Conservation (phyloP, 257 asterid species). For the Phtheirospermum japonicum region DNA sequence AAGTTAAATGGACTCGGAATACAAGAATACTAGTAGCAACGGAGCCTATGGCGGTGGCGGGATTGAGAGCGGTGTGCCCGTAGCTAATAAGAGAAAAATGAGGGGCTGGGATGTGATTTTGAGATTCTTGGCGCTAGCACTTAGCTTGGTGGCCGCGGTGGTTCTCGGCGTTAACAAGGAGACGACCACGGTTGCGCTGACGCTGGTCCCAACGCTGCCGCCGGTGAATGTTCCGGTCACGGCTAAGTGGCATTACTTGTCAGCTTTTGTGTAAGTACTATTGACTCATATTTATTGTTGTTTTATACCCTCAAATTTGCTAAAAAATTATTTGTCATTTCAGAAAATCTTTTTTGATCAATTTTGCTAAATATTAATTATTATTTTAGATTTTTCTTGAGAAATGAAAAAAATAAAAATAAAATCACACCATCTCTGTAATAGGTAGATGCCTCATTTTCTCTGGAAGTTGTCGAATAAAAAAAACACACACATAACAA, state of each 20-base stretch:
- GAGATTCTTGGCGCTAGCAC: conserved; percentile 48
- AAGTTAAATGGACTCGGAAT: conserved; percentile 35
- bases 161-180: conserved; percentile 53
- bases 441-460: no score
- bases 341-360: neutral
- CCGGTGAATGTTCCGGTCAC: conserved; percentile 48
- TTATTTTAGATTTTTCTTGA: no score
- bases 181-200: conserved; percentile 37
- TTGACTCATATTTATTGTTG: no score
- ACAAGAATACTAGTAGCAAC: conserved; percentile 18
- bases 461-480: no score
- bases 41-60: conserved; percentile 27
- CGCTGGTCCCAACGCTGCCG: conserved; percentile 47
- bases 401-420: no score
- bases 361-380: no score
- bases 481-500: no score
- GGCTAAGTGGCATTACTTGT: conserved; percentile 60
- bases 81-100: conserved; percentile 41
- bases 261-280: conserved; percentile 56
- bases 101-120: conserved; percentile 44
- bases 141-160: conserved; percentile 53
- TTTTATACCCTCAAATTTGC: no score
- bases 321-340: neutral
- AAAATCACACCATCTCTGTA: no score
- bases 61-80: conserved; percentile 29